Evolutionary conservation across 176 grass and related monocot genomes (phyloP), one percentile per base, ranked within the genome.

Genomic region (Bolboschoenus planiculmis): DNA sequence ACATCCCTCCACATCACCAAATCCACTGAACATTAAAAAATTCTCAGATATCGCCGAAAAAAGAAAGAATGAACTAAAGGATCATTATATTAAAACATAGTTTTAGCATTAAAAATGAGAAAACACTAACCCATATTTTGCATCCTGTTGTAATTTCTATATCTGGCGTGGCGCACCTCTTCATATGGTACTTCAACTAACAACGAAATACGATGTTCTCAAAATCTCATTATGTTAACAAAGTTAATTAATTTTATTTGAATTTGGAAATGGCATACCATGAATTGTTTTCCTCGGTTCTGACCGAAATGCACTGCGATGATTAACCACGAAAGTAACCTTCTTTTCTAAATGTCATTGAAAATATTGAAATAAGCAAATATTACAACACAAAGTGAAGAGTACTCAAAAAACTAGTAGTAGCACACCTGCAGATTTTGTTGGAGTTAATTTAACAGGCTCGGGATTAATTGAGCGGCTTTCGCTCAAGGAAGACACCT

Each of bases 1-100:
- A 91, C 91, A 65, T 99, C 91, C 79, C 86, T 95, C 97, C 97
- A 99, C 97, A 99, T 99, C 37, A 95, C 88, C 83, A 99, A 86
- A 85, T 99, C 90, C 71, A 96, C 97, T 99, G 85, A 24, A 83
- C 56, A 88, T 57, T 82, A 7, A 14, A 66, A 29, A 4, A 56
- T 23, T 34, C 56, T n/a, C 3, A 68, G n/a, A 8, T 2, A 18
- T 53, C 18, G 14, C 14, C 2, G 1, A 53, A 18, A 10, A 29
- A 31, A 5, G 30, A 63, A 81, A 46, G 87, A 37, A 33, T 20
- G 33, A 24, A 44, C 3, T 47, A 50, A 74, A 18, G 78, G 14
- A 33, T 24, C 84, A 0, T 61, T 39, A 27, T 60, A 85, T 26
- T 18, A 51, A 13, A 10, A 73, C 54, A 68, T 54, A 66, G 7